A percentile compares a stretch with the other conserved stretches of the same genome.
Conservation (phyloP, 1,139 yeast species). For the Yamadazyma pseudoaaseri region DNA sequence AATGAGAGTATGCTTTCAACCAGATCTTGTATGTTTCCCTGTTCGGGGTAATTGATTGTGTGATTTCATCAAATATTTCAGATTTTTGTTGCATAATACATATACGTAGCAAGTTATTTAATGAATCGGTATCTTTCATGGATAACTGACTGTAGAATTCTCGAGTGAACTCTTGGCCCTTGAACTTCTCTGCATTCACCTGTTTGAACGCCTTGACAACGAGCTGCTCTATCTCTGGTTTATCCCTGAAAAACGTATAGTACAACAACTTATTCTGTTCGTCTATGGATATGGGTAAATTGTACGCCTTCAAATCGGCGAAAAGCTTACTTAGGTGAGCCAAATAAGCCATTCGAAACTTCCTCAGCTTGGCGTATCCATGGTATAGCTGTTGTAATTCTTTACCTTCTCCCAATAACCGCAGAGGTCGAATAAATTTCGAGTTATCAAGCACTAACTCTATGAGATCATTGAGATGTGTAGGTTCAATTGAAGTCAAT, state of each 20-base stretch:
- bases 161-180: constrained; percentile 19
- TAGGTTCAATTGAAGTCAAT: constrained; percentile 15
- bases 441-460: constrained; percentile 19
- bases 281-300: constrained; percentile 25
- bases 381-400: constrained; percentile 7
- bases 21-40: constrained; percentile 10
- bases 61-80: constrained; percentile 10
- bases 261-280: constrained; percentile 33
- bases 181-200: constrained; percentile 2
- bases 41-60: constrained; percentile 14
- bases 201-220: constrained; percentile 7
- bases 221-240: constrained; percentile 17
- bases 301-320: constrained; percentile 24
- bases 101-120: constrained; percentile 12
- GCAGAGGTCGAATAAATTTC: constrained; percentile 10
- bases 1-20: constrained; percentile 4
- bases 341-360: constrained; percentile 18
- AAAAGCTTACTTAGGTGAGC: constrained; percentile 23
- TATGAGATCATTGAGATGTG: constrained; percentile 40
- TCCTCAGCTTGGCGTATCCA: constrained; percentile 17
- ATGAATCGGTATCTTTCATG: constrained; percentile 10
- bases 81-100: constrained; percentile 10
- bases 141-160: constrained; percentile 19
- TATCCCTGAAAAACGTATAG: constrained; percentile 32
- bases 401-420: constrained; percentile 6